Base-by-base conservation (phyloP, 2,329 filamentous ascomycete genomes). In the Bipolaris gigantea region DNA sequence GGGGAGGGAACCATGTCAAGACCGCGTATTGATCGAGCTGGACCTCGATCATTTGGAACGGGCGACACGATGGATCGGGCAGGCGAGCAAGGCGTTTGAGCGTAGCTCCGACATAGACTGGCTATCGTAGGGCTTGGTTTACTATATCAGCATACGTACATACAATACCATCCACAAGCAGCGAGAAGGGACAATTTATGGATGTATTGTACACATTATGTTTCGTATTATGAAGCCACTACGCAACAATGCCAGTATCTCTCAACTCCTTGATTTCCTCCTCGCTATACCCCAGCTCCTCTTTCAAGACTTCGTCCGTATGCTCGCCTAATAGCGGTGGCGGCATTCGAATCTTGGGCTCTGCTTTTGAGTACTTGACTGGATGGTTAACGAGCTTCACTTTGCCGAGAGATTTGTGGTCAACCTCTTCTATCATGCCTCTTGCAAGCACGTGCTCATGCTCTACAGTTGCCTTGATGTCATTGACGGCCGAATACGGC, bases 401-500 rank as follows among this genome's bases (percentile, higher is more conserved):
- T 1, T 86, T 83, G 0, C 94, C 94, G 71, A 92, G 97, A 11
- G 81, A 80, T 7, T 83, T 84, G 71, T 99, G 94, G 0, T 96
- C 83, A 44, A 96, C 80, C 71, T 96, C 88, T 9, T 89, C 85
- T 2, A 97, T 89, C 94, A 99, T 97, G 56, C 87, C 84, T 50
- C 94, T 83, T 15, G 92, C 92, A 49, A 79, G 76, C 2, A 85
- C 84, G 75, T 99, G 94, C 58, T 87, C 83, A 71, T 96, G 92
- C 60, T 89, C 86, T 46, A 99, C 78, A 0, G 93, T 90, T 16
- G 82, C 84, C 73, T 94, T 89, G 13, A 97, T 87, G 70, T 97
- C 93, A 70, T 97, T 97, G 57, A 97, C 88, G 1, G 92, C 90
- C 0, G 93, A 89, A 67, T 94, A 97, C 0, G 93, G 94, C 86